These are phyloP conservation scores for Penicillium herquei DNA, from an alignment of 495 filamentous ascomycete species.

Conservation along the genomic window DNA sequence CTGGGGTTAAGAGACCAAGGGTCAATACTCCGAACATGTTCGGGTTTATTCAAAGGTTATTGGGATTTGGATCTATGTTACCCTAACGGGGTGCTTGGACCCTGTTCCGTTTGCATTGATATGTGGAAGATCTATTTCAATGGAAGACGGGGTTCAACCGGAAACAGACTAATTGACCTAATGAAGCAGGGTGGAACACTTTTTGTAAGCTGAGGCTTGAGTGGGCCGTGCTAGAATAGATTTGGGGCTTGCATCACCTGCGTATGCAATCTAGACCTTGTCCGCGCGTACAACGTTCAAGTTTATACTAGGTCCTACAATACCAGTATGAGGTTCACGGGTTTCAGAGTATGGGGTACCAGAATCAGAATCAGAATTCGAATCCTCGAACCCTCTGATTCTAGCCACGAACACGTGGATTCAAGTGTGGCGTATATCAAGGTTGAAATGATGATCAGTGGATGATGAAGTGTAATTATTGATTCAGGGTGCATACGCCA, in stretches of 20 bases:
- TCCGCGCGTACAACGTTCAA: not conserved
- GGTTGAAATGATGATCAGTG: too few species aligned
- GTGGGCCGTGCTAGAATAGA: not conserved
- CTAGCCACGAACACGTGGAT: constrained; percentile 15
- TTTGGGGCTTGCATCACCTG: not conserved
- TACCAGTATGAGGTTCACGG: too few species aligned
- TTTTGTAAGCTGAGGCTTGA: not conserved
- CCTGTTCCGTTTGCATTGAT: not conserved
- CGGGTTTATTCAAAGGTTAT: too few species aligned
- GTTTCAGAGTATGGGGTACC: too few species aligned
- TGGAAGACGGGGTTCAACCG: not conserved
- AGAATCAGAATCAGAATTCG: too few species aligned
- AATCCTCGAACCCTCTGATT: too few species aligned
- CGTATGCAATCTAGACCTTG: not conserved
- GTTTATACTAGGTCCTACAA: too few species aligned
- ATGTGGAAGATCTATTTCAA: not conserved
- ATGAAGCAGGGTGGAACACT: not conserved
- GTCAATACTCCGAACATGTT: too few species aligned
- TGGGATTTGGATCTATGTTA: too few species aligned
- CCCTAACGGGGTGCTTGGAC: not conserved
- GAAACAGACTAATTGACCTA: not conserved
- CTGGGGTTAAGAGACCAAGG: not conserved
- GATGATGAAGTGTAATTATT: not conserved
- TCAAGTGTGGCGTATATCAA: constrained; percentile 1
- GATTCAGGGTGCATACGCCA: not conserved